Base-by-base conservation (phyloP, 2,329 filamentous ascomycete genomes). In the Tolypocladium guangdongense region DNA sequence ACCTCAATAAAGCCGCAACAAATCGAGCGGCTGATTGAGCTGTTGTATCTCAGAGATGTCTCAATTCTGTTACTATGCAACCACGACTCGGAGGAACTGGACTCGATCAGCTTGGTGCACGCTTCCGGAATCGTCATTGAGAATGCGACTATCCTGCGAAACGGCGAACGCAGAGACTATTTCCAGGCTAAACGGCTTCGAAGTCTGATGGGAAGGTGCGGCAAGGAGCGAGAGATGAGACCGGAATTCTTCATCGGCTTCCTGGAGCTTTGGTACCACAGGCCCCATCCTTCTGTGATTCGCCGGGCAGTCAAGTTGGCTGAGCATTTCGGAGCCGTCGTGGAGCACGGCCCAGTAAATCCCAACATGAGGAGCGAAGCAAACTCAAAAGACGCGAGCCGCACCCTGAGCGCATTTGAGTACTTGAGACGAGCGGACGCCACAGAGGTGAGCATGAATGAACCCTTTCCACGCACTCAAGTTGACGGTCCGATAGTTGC, bases 101-200 rank as follows among this genome's bases (percentile, higher is more conserved):
- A 59, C 12, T 43, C 52, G 2, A 52, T 71, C 11, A 63, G 66
- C 56, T 56, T 72, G 30, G 59, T 60, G 2, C 54, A 66, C 6
- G 57, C 73, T 20, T 59, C 63, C 2, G 73, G 73, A 4, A 52
- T 74, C 39, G 66, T 75, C 48, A 64, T 74, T 36, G 66, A 71
- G 52, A 74, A 74, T 56, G 72, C 67, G 7, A 69, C 68, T 11
- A 73, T 74, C 18, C 62, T 71, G 7, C 60, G 64, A 7, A 66
- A 70, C 49, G 73, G 73, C 4, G 62, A 70, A 47, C 64, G 69
- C 22, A 63, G 71, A 22, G 71, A 76, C 55, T 76, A 71, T 57
- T 75, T 74, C 57, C 68, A 71, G 49, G 68, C 71, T 30, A 52
- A 60, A 12, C 55, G 63, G 4, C 65, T 74, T 50, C 66, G 71